Evolutionary conservation across 1,139 yeast genomes (phyloP).

Genomic region (Wickerhamomyces sp.): DNA sequence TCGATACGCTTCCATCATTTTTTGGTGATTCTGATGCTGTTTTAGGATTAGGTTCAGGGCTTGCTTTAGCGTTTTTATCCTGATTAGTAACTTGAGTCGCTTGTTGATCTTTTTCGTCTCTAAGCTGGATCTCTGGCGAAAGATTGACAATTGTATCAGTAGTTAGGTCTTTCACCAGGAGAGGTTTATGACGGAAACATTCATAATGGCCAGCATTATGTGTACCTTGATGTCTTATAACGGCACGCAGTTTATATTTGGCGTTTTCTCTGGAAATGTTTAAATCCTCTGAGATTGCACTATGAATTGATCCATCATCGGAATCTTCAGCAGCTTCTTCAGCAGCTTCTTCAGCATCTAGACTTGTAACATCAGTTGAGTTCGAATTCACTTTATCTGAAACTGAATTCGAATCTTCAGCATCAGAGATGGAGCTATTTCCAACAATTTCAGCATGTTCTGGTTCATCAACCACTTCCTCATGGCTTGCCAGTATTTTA

Average conservation of each 20-base stretch:
- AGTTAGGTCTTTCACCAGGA: constrained; percentile 43
- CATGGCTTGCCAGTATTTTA: constrained; percentile 25
- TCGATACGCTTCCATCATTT: constrained; percentile 13
- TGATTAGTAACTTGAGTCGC: background rate
- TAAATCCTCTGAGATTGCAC: constrained; percentile 12
- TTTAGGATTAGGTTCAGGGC: background rate
- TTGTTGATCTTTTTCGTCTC: constrained; percentile 12
- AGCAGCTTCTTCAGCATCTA: constrained; percentile 18
- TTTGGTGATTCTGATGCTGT: constrained; percentile 7
- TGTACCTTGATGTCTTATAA: constrained; percentile 83
- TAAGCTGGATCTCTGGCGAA: constrained; percentile 42
- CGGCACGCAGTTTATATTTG: constrained; percentile 60
- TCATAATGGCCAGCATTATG: constrained; percentile 91
- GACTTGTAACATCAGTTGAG: constrained; percentile 13
- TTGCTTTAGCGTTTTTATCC: background rate
- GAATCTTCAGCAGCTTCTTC: constrained; percentile 23
- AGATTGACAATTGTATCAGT: constrained; percentile 44
- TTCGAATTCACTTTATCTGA: background rate
- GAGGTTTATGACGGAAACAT: constrained; percentile 69
- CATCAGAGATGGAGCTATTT: constrained; percentile 4
- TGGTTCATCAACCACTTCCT: constrained; percentile 23
- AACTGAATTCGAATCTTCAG: background rate
- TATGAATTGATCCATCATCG: constrained; percentile 7
- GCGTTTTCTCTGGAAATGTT: constrained; percentile 19
- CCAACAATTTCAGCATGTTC: constrained; percentile 25